Evolutionary conservation across 1,284 basidiomycete genomes (phyloP).

Genomic region (Tilletia horrida): DNA sequence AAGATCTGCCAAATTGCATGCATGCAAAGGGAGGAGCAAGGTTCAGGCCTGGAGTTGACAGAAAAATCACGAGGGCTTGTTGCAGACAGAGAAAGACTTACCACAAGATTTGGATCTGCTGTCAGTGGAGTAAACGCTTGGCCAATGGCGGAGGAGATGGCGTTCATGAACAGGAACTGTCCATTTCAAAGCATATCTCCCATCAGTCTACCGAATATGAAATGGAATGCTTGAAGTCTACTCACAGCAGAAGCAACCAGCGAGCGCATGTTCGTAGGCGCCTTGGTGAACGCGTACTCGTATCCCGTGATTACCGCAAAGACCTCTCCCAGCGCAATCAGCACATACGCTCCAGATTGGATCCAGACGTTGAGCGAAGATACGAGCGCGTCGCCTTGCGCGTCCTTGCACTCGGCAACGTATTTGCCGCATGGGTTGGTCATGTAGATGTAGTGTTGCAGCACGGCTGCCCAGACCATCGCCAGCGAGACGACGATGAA

Average conservation of each 20-base stretch:
- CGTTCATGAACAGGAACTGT: conserved; percentile 66
- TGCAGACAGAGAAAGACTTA: not conserved
- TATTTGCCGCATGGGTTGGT: conserved; percentile 61
- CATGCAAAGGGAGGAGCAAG: not conserved
- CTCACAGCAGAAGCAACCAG: conserved; percentile 49
- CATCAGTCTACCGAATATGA: too few relatives aligned
- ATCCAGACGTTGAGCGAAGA: conserved; percentile 55
- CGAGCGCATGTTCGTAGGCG: conserved; percentile 56
- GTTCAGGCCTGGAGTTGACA: not conserved
- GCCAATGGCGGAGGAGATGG: conserved; percentile 60
- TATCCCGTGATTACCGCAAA: conserved; percentile 75
- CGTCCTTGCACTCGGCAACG: conserved; percentile 53
- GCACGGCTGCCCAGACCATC: conserved; percentile 65
- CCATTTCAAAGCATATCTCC: not conserved
- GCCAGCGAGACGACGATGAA: conserved; percentile 62
- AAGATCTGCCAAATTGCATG: conserved; percentile 56
- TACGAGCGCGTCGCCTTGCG: conserved; percentile 31
- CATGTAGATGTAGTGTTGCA: conserved; percentile 59
- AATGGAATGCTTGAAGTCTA: not conserved
- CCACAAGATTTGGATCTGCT: conserved; percentile 59
- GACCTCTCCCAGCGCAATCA: conserved; percentile 63
- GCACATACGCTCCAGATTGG: conserved; percentile 57
- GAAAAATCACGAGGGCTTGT: not conserved
- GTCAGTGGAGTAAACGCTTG: conserved; percentile 64
- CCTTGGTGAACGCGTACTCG: conserved; percentile 79